Base-by-base conservation (phyloP, 164 flowering plant species). In the Umbilicus rupestris region DNA sequence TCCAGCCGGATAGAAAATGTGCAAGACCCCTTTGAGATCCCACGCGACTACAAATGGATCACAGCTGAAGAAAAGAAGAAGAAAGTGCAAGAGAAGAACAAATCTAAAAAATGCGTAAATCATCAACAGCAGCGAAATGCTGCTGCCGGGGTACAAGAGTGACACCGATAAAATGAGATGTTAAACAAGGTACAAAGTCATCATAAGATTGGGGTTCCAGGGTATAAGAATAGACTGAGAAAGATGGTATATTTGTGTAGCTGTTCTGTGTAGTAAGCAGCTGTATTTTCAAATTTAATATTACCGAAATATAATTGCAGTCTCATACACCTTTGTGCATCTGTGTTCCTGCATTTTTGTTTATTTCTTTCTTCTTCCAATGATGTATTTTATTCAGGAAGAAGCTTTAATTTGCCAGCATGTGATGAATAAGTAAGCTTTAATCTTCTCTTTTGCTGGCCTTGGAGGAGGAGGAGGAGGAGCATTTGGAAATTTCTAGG, bases 31-130 rank as follows among this genome's bases (percentile, higher is more conserved):
- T 94, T 94, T 69, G 82, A 70, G 2, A 82, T 94, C 69, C 97
- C 99, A 7, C 42, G 81, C 17, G 96, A 84, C 60, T 94, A 94
- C 66, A 78, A 77, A n/a, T 94, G 97, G 99, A 68, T 85, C 59
- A 81, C 89, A 5, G 81, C 86, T 8, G 96, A 91, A 76, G 92
- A 73, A 47, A 91, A 91, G 89, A 91, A 81, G 67, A 87, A 85
- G 85, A 90, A 84, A 76, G 83, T 83, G 87, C 91, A 83, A 76
- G 97, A 87, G 69, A 90, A 79, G 81, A 80, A 70, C 80, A 91
- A 87, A 73, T 71, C 88, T 15, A 91, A 82, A 84, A 86, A 77
- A 62, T 85, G 79, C 17, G 83, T 75, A 76, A 75, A 70, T 69
- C 78, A 75, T 62, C 78, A 75, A 45, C 75, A 69, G 64, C 74